Base-by-base conservation (phyloP, 2,329 filamentous ascomycete genomes). In the Talaromyces rugulosus region DNA sequence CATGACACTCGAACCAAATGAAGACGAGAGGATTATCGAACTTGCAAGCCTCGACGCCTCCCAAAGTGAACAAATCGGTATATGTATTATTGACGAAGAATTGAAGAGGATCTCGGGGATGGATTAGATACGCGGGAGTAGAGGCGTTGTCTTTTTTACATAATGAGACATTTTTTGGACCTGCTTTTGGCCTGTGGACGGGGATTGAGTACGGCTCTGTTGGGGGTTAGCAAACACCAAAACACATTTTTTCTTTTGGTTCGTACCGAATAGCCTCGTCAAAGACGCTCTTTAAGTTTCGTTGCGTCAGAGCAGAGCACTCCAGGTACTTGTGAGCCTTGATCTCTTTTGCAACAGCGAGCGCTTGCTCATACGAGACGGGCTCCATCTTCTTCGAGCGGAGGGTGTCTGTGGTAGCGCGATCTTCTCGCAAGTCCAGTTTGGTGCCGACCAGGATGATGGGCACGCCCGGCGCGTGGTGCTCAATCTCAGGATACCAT, bases 371-470 rank as follows among this genome's bases (percentile, higher is more conserved):
- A 78, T 96, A 98, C 59, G 91, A 89, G 64, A 98, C 93, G n/a
- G 95, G 92, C 70, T 95, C 90, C 93, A 96, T 97, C 78, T 93
- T 90, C 85, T 96, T 95, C 75, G 91, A 86, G 69, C 91, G 87
- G 70, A 99, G 84, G 67, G 87, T 88, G 70, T 96, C 91, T 67
- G 90, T 83, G 28, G 92, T 96, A 56, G 85, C 85, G 63, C 87
- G 87, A 75, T 98, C 93, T 75, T 98, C 94, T 78, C 94, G 87
- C 76, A 98, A 82, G 82, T 98, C 94, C 64, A 98, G 86, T 85
- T 98, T 98, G 71, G 94, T 98, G 68, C 94, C 94, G 70, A 98
- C 95, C 57, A 98, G 86, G 74, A 98, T 96, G 77, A 98, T 96
- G 63, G 94, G 94, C 60, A 97, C 93, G 74, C 90, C 91, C 40